Evolutionary conservation across 371 early-diverging fungal genomes (phyloP), one percentile per base, ranked within the genome.

Genomic region (Coemansia sp.): DNA sequence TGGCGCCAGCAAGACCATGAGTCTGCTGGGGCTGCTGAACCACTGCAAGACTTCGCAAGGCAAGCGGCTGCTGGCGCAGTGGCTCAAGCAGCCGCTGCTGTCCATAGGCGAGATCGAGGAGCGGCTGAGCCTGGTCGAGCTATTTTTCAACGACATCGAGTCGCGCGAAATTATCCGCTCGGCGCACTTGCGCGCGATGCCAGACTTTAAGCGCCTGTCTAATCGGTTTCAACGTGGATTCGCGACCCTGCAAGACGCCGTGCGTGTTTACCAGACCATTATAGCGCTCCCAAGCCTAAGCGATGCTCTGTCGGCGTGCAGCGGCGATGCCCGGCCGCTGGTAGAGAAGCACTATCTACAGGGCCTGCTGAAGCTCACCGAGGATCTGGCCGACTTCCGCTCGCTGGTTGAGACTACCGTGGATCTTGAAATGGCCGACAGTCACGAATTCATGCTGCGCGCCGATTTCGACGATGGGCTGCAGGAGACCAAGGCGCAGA

Each of bases 61-160:
- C 0, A 83, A 90, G 16, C 82, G 97, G 4, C 69, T 97, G 65
- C 80, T 97, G 26, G 83, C 85, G 11, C 94, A 93, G 74, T 98
- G 98, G 97, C 72, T 98, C 35, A 94, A 91, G 63, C 98, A 97
- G 68, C 99, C 99, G 5, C 81, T 96, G 4, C 80, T 95, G 69
- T 83, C 86, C 38, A 20, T 89, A 6, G 66, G 72, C 6, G 89
- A 86, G 30, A 96, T 97, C 84, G 90, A 83, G 43, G 81, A 84
- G 56, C 80, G 98, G 8, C 91, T 92, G 26, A 84, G 87, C 31
- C 75, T 96, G 55, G 93, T 96, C 0, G 83, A 92, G 61, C 82
- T 85, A 5, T 88, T 97, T 58, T 77, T 77, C 33, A 80, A 87
- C 2, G 85, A 90, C 68, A 80, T 85, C 0, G 88, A 90, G 43